Base-by-base conservation (phyloP, 805 yeast genomes). In the Ogataea nitratoaversa region DNA sequence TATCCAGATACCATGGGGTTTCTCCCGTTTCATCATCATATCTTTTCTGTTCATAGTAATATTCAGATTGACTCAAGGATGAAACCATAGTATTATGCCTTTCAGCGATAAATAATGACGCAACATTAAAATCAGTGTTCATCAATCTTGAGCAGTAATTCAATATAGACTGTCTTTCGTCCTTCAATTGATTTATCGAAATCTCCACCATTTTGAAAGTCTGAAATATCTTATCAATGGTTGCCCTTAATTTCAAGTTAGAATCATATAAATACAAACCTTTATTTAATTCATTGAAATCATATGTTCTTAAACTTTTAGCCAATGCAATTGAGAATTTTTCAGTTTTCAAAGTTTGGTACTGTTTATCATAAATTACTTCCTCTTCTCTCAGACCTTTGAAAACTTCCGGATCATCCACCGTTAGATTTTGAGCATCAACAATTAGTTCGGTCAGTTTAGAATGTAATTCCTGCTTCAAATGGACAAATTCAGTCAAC, bases 121-220 rank as follows among this genome's bases (percentile, higher is more conserved):
- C 81, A 27, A 77, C 72, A 43, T 80, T 76, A 50, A 82, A 74
- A 52, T 82, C 84, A 44, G 80, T 79, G 49, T 82, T 82, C 88
- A 85, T 80, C 41, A 83, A 79, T 51, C 93, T 70, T 0, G 91
- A 81, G 13, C 87, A 83, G 54, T 83, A 83, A 50, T 80, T 84
- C 35, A 83, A 58, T 19, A 84, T 71, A 4, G 79, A 74, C 42
- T 82, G 88, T 41, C 88, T 70, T 53, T 84, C 89, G 31, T 81
- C 84, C 28, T 81, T 74, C 49, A 85, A 66, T 47, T 76, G 84
- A 32, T 72, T 71, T 7, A 81, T 74, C 12, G 78, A 52, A 0
- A 51, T 42, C 37, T 67, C 49, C 5, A 73, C 50, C n/a, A 63
- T 38, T 8, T 61, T 65, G 23, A 69, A 56, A 17, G 64, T 57